A percentile compares a stretch with the other conserved stretches of the same genome.
phyloP scores from a whole-genome alignment of 176 grass and related monocot species.

The Cocos nucifera region DNA sequence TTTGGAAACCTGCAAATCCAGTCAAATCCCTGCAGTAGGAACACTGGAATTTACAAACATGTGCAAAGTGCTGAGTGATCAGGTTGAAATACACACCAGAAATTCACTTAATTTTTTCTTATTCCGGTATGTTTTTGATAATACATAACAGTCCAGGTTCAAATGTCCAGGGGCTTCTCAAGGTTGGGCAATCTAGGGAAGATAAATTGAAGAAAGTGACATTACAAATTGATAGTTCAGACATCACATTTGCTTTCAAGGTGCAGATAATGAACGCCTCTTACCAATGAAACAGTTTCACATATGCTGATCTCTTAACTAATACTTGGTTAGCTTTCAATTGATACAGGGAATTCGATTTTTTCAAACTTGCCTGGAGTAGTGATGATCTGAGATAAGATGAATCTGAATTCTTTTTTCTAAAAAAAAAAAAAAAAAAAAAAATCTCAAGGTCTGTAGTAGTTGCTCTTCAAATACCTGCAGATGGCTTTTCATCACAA shows the following conservation, averaged over 20 bases:
- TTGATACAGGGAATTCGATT: slow-evolving; percentile 61
- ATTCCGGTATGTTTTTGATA: too few relatives aligned
- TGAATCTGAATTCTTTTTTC: too few relatives aligned
- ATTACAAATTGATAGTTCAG: slow-evolving; percentile 71
- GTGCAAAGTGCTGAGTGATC: slow-evolving; percentile 78
- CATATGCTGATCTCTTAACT: too few relatives aligned
- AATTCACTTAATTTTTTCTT: too few relatives aligned
- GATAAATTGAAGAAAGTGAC: slow-evolving; percentile 66
- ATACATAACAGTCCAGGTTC: slow-evolving; percentile 7
- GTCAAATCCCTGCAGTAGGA: slow-evolving; percentile 62
- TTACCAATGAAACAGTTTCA: too few relatives aligned
- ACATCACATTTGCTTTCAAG: slow-evolving; percentile 88
- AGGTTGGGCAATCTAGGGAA: slow-evolving; percentile 60
- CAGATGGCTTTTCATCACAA: too few relatives aligned
- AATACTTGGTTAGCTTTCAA: too few relatives aligned
- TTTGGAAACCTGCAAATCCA: slow-evolving; percentile 73
- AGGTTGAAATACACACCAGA: slow-evolving; percentile 34
- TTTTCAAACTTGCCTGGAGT: slow-evolving; percentile 56
- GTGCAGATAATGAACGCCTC: slow-evolving; percentile 1
- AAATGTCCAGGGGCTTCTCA: slow-evolving; percentile 55
- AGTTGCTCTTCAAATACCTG: too few relatives aligned
- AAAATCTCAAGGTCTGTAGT: too few relatives aligned
- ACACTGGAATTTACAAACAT: slow-evolving; percentile 78
- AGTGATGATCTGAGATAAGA: neutral
- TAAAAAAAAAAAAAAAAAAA: too few relatives aligned